Evolutionary conservation across 495 filamentous ascomycete species (phyloP).

Genomic region (Xylaria sp.): DNA sequence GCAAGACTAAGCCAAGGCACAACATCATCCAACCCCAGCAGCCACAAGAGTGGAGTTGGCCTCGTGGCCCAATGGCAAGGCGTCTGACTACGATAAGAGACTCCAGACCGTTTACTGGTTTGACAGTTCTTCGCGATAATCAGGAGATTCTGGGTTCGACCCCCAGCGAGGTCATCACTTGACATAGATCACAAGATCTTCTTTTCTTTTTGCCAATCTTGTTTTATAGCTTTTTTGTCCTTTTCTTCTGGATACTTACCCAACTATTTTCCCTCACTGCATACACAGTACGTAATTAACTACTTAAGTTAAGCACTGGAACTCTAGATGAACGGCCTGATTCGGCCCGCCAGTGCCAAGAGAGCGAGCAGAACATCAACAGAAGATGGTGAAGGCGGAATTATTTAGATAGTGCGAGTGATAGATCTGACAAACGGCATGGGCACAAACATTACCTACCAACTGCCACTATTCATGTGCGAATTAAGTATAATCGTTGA

Average conservation of each 20-base stretch:
- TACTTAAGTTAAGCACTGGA: too few species aligned
- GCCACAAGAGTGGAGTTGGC: background rate
- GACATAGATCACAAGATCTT: too few species aligned
- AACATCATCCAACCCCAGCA: background rate
- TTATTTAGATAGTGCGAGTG: too few species aligned
- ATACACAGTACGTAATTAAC: too few species aligned
- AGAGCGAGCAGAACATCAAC: too few species aligned
- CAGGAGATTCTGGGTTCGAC: conserved; percentile 30
- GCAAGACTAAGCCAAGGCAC: too few species aligned
- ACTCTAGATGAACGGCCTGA: too few species aligned
- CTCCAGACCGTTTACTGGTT: background rate
- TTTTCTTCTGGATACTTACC: background rate
- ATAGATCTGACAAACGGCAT: too few species aligned
- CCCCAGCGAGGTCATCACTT: conserved; percentile 23
- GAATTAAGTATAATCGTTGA: background rate
- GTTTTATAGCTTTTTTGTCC: background rate
- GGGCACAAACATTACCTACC: too few species aligned
- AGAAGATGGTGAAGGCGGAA: too few species aligned
- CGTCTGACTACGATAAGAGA: conserved; percentile 22
- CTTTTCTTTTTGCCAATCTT: too few species aligned
- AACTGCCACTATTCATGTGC: background rate
- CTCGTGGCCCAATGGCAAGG: conserved; percentile 29
- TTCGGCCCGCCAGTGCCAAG: background rate
- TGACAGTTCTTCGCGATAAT: background rate
- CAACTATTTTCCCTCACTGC: too few species aligned